A percentile compares a stretch with the other conserved stretches of the same genome.
phyloP scores from a whole-genome alignment of 2,329 filamentous ascomycete genomes.

The Talaromyces funiculosus region DNA sequence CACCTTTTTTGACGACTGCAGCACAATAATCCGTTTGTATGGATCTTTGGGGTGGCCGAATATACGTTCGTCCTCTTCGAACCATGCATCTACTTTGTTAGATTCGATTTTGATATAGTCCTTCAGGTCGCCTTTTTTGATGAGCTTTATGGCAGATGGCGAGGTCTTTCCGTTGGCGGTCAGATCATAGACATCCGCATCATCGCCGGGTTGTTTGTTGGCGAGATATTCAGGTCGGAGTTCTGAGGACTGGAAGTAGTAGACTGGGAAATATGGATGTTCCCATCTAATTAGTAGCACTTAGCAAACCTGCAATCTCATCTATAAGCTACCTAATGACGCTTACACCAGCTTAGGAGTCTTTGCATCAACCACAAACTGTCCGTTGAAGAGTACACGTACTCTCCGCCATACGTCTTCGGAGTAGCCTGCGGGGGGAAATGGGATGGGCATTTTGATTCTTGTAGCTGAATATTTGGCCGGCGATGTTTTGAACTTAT shows the following conservation, averaged over 20 bases:
- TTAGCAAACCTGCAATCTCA: background rate
- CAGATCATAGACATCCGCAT: conserved; percentile 6
- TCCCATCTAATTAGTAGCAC: conserved; percentile 5
- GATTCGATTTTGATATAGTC: conserved; percentile 6
- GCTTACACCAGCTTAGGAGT: conserved; percentile 13
- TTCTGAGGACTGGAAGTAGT: conserved; percentile 7
- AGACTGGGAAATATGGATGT: conserved; percentile 5
- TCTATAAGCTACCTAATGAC: background rate
- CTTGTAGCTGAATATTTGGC: too few relatives aligned
- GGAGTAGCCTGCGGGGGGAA: conserved; percentile 13
- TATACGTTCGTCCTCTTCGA: conserved; percentile 14
- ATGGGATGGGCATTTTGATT: conserved; percentile 8
- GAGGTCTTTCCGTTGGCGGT: conserved; percentile 2
- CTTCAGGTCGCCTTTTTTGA: background rate
- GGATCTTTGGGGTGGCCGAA: conserved; percentile 13
- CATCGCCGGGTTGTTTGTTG: background rate
- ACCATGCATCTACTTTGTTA: conserved; percentile 12
- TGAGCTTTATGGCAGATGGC: background rate
- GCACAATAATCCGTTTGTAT: conserved; percentile 12
- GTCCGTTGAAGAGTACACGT: conserved; percentile 12
- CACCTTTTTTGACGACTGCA: conserved; percentile 12
- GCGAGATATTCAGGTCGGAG: background rate
- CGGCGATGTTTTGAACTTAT: too few relatives aligned
- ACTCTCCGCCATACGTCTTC: conserved; percentile 14
- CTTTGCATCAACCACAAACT: conserved; percentile 12